Percentiles rank a stretch among this genome's conserved stretches.
phyloP scores from a whole-genome alignment of 495 filamentous ascomycete genomes.

The Talaromyces borbonicus region DNA sequence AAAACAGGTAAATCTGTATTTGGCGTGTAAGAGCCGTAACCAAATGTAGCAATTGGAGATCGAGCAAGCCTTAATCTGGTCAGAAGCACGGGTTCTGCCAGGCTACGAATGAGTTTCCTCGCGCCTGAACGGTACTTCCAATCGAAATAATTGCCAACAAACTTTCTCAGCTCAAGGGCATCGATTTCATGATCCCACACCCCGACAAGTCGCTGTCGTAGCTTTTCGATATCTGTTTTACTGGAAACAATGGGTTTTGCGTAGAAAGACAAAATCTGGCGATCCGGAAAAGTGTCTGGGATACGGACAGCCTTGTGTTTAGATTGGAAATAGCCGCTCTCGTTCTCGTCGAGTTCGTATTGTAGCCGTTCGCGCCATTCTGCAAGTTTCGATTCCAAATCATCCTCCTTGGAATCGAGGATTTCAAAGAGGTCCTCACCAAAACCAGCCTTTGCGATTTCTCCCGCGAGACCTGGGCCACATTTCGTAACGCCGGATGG shows the following conservation, averaged over 20 bases:
- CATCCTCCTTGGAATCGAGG: slow-evolving; percentile 37
- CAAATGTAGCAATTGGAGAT: slow-evolving; percentile 4
- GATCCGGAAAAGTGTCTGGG: slow-evolving; percentile 73
- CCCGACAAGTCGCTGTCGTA: slow-evolving; percentile 39
- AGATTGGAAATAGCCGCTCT: slow-evolving; percentile 67
- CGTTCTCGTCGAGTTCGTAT: slow-evolving; percentile 73
- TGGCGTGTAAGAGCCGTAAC: slow-evolving; percentile 9
- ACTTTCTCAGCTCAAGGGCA: slow-evolving; percentile 54
- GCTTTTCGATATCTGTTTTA: slow-evolving; percentile 42
- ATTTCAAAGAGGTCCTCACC: slow-evolving; percentile 63
- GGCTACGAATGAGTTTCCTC: slow-evolving; percentile 69
- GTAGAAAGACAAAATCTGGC: slow-evolving; percentile 73
- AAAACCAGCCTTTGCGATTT: slow-evolving; percentile 84
- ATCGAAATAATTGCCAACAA: slow-evolving; percentile 71
- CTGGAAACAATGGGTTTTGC: slow-evolving; percentile 72
- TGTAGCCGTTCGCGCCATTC: slow-evolving; percentile 68
- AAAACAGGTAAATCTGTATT: slow-evolving; percentile 29
- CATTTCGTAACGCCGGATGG: slow-evolving; percentile 83
- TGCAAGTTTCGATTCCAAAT: slow-evolving; percentile 35
- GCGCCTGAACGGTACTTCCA: slow-evolving; percentile 74
- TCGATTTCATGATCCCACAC: slow-evolving; percentile 60
- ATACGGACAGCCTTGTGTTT: slow-evolving; percentile 66
- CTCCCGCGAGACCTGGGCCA: slow-evolving; percentile 76
- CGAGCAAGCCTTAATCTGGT: slow-evolving; percentile 44
- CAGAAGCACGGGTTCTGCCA: slow-evolving; percentile 70